These are phyloP conservation scores for Fusarium brachygibbosum DNA, from an alignment of 2,329 filamentous ascomycete genomes.

Conservation along the genomic window DNA sequence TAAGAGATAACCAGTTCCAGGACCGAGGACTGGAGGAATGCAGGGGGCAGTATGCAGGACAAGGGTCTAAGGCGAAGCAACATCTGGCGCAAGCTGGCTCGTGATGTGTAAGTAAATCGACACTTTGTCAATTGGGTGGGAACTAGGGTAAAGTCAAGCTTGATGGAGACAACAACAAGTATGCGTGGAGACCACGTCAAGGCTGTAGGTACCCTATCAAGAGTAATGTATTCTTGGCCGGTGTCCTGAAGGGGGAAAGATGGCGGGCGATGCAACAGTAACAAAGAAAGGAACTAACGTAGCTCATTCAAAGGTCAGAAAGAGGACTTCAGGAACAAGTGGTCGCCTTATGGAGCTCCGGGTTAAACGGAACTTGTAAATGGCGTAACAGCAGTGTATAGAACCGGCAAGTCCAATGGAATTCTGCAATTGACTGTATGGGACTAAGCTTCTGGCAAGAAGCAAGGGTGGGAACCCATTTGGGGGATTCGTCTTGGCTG, in stretches of 20 bases:
- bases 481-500: slow-evolving; percentile 24
- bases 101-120: slow-evolving; percentile 41
- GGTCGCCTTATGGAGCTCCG: slow-evolving; percentile 25
- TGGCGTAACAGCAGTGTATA: slow-evolving; percentile 18
- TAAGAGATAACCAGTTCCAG: slow-evolving; percentile 22
- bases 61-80: slow-evolving; percentile 43
- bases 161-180: slow-evolving; percentile 16
- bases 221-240: slow-evolving; percentile 36
- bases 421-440: slow-evolving; percentile 13
- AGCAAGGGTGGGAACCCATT: slow-evolving; percentile 10
- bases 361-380: slow-evolving; percentile 24
- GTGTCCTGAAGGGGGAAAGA: slow-evolving; percentile 39
- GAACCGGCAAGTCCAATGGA: slow-evolving; percentile 15
- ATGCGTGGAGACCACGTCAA: slow-evolving; percentile 36
- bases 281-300: slow-evolving; percentile 29
- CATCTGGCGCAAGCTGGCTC: slow-evolving; percentile 42
- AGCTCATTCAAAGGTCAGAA: slow-evolving; percentile 19
- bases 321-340: slow-evolving; percentile 32
- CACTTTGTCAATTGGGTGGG: slow-evolving; percentile 35
- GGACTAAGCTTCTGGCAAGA: slow-evolving; percentile 18
- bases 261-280: slow-evolving; percentile 30
- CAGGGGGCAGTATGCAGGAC: slow-evolving; percentile 20
- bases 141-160: slow-evolving; percentile 25
- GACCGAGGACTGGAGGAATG: slow-evolving; percentile 25
- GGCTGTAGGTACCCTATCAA: slow-evolving; percentile 21